These are phyloP conservation scores for Backusella mclennaniae DNA, from an alignment of 192 early-diverging fungal genomes.

Conservation along the genomic window DNA sequence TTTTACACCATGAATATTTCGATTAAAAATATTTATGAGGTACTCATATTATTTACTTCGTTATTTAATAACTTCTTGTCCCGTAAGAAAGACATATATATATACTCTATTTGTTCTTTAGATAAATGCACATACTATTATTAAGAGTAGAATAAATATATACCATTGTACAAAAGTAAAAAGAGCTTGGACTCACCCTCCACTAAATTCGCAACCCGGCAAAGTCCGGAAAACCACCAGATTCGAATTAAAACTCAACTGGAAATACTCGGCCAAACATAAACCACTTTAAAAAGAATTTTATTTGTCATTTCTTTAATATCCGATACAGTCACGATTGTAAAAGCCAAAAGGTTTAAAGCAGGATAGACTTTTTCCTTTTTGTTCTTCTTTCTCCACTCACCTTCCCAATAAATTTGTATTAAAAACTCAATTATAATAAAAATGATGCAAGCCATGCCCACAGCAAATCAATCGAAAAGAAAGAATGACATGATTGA, in stretches of 20 bases:
- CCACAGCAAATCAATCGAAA: not conserved
- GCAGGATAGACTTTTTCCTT: not conserved
- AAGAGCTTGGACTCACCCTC: too few species aligned
- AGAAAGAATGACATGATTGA: slow-evolving; percentile 4
- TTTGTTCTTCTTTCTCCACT: not conserved
- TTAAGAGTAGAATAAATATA: too few species aligned
- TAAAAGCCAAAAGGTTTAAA: not conserved
- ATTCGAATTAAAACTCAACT: not conserved
- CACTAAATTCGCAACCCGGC: not conserved
- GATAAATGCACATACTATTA: too few species aligned
- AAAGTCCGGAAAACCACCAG: not conserved
- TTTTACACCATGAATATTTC: too few species aligned
- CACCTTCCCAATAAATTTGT: not conserved
- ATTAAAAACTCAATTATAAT: not conserved
- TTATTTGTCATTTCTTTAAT: not conserved
- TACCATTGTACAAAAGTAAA: too few species aligned
- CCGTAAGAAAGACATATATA: too few species aligned
- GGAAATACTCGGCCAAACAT: not conserved
- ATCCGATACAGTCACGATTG: not conserved
- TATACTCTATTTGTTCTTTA: too few species aligned
- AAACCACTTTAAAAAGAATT: not conserved
- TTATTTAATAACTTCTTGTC: too few species aligned
- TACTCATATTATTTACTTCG: too few species aligned
- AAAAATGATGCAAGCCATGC: not conserved
- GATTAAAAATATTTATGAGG: too few species aligned